Conservation (phyloP, 2,329 filamentous ascomycete genomes). For the Cercospora janseana region DNA sequence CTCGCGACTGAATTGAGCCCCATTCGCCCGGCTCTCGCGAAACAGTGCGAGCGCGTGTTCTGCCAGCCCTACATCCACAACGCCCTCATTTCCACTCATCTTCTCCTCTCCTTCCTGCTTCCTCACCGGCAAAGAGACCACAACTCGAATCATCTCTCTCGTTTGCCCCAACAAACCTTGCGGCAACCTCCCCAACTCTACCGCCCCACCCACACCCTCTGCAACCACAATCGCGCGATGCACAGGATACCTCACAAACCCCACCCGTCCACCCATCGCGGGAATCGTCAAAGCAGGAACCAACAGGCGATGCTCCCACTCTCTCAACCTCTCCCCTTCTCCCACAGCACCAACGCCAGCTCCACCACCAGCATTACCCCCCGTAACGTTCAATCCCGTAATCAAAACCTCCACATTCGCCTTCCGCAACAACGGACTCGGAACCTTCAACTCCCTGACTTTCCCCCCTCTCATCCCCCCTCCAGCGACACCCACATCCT, state of each 20-base stretch:
- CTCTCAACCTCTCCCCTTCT: not conserved
- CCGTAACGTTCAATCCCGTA: slow-evolving; percentile 52
- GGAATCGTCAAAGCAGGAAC: slow-evolving; percentile 71
- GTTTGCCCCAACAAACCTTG: slow-evolving; percentile 32
- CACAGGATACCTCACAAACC: slow-evolving; percentile 73
- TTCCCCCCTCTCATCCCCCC: slow-evolving; percentile 44
- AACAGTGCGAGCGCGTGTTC: slow-evolving; percentile 57
- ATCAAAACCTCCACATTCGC: slow-evolving; percentile 64
- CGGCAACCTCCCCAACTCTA: slow-evolving; percentile 49
- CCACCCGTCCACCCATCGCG: slow-evolving; percentile 60
- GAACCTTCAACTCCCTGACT: slow-evolving; percentile 60
- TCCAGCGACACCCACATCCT: slow-evolving; percentile 38
- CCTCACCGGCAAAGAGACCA: slow-evolving; percentile 55
- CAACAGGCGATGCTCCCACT: slow-evolving; percentile 65
- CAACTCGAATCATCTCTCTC: slow-evolving; percentile 50
- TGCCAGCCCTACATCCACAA: slow-evolving; percentile 64
- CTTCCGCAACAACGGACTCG: slow-evolving; percentile 60
- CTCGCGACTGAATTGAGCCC: slow-evolving; percentile 36
- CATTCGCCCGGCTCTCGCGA: slow-evolving; percentile 36
- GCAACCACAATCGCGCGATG: slow-evolving; percentile 76
- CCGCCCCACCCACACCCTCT: slow-evolving; percentile 67
- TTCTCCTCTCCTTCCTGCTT: slow-evolving; percentile 13
- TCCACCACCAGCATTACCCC: slow-evolving; percentile 29
- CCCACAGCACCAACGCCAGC: slow-evolving; percentile 21
- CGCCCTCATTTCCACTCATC: slow-evolving; percentile 10